Conservation (phyloP, 495 filamentous ascomycete species). For the Penicillium pancosmium region DNA sequence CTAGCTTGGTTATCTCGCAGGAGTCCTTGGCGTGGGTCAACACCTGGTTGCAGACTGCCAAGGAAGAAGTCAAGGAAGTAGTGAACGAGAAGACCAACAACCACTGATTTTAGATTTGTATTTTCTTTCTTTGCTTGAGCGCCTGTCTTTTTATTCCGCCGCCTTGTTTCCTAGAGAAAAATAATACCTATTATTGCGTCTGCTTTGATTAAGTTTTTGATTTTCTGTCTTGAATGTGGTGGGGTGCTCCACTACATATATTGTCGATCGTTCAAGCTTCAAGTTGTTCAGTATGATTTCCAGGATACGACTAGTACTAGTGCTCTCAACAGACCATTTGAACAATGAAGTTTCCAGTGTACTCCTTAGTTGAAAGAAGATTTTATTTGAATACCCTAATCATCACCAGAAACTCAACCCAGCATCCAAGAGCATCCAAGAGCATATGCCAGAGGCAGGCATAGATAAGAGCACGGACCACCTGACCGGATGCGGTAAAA, state of each 20-base stretch:
- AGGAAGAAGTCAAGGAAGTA: slow-evolving; percentile 61
- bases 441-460: too few species aligned
- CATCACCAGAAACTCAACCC: too few species aligned
- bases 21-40: slow-evolving; percentile 65
- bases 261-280: neutral
- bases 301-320: too few species aligned
- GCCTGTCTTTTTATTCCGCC: slow-evolving; percentile 11
- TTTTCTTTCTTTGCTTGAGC: slow-evolving; percentile 10
- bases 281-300: neutral
- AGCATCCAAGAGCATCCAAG: too few species aligned
- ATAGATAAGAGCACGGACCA: slow-evolving; percentile 33
- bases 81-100: slow-evolving; percentile 55
- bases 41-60: slow-evolving; percentile 58
- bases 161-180: slow-evolving; percentile 27
- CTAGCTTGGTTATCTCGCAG: slow-evolving; percentile 68
- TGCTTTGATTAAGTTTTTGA: neutral
- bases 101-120: slow-evolving; percentile 21
- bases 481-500: slow-evolving; percentile 20
- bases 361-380: too few species aligned
- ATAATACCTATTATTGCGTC: slow-evolving; percentile 23
- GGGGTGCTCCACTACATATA: neutral
- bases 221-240: neutral
- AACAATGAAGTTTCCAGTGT: too few species aligned
- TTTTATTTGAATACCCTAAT: too few species aligned
- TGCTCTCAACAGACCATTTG: too few species aligned